Evolutionary conservation across 2,329 filamentous ascomycete species (phyloP).

Genomic region (Ophiocordyceps camponoti-floridani): DNA sequence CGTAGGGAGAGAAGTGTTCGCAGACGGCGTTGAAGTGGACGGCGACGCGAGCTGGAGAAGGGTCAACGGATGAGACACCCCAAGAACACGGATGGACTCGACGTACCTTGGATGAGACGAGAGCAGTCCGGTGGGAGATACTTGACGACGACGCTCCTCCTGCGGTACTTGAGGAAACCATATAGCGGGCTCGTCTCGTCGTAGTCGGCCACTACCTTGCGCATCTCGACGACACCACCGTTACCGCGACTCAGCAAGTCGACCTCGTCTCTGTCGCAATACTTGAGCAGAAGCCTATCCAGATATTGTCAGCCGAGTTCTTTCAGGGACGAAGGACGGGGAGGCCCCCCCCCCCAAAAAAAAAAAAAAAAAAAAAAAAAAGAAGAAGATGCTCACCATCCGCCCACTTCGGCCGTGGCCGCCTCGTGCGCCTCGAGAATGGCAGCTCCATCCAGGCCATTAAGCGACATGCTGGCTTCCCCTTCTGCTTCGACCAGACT

Average conservation of each 20-base stretch:
- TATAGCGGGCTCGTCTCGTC: constrained; percentile 78
- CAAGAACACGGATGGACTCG: neutral
- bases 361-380: no score
- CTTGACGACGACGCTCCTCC: constrained; percentile 81
- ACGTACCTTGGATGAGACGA: constrained; percentile 73
- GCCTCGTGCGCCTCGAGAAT: constrained; percentile 74
- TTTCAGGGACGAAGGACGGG: neutral
- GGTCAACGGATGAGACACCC: neutral
- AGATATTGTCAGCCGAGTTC: constrained; percentile 5
- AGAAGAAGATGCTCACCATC: constrained; percentile 64
- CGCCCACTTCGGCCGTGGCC: constrained; percentile 66
- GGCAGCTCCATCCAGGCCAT: constrained; percentile 70
- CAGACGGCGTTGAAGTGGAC: constrained; percentile 51
- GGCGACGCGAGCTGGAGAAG: constrained; percentile 54
- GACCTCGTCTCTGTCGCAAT: constrained; percentile 74
- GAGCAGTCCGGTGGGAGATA: constrained; percentile 86
- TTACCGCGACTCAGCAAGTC: constrained; percentile 59
- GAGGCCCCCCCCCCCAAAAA: no score
- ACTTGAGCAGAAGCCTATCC: constrained; percentile 82
- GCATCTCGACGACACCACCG: constrained; percentile 70
- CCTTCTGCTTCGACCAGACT: no score
- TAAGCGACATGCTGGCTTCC: constrained; percentile 60
- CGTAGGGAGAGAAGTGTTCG: constrained; percentile 66
- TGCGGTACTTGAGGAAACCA: constrained; percentile 76
- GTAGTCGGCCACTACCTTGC: constrained; percentile 59